Conservation (phyloP, 768 basidiomycete species). For the Tricholoma terreum region DNA sequence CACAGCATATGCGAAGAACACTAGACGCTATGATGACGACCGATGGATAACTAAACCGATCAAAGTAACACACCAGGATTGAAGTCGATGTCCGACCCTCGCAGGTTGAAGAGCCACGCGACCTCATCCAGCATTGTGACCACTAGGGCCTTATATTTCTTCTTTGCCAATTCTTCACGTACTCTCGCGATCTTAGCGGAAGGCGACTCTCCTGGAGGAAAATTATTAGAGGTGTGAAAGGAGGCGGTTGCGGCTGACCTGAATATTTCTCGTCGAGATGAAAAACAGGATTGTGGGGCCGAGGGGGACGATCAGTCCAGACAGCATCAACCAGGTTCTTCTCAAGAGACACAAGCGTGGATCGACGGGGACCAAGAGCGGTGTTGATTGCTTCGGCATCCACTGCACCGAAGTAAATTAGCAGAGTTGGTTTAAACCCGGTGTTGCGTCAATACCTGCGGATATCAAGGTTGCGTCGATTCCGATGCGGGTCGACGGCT, state of each 20-base stretch:
- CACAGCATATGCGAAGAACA: constrained; percentile 91
- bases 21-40: constrained; percentile 30
- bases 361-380: constrained; percentile 50
- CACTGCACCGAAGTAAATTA: constrained; percentile 29
- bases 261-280: constrained; percentile 72
- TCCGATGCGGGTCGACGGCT: constrained; percentile 63
- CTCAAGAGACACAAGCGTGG: constrained; percentile 60
- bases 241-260: constrained; percentile 34
- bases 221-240: not conserved
- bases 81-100: constrained; percentile 88
- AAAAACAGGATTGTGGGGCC: constrained; percentile 67
- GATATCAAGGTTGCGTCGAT: constrained; percentile 79
- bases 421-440: not conserved
- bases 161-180: constrained; percentile 61
- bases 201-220: constrained; percentile 50
- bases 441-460: constrained; percentile 39
- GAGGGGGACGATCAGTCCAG: constrained; percentile 70
- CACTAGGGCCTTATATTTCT: constrained; percentile 68
- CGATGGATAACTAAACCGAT: not conserved
- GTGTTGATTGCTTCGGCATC: constrained; percentile 65
- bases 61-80: constrained; percentile 48
- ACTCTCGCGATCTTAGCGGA: constrained; percentile 65
- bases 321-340: constrained; percentile 77
- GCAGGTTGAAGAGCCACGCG: constrained; percentile 91
- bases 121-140: constrained; percentile 92